Base-by-base conservation (phyloP, 2,329 filamentous ascomycete species). In the Onygenales sp. region DNA sequence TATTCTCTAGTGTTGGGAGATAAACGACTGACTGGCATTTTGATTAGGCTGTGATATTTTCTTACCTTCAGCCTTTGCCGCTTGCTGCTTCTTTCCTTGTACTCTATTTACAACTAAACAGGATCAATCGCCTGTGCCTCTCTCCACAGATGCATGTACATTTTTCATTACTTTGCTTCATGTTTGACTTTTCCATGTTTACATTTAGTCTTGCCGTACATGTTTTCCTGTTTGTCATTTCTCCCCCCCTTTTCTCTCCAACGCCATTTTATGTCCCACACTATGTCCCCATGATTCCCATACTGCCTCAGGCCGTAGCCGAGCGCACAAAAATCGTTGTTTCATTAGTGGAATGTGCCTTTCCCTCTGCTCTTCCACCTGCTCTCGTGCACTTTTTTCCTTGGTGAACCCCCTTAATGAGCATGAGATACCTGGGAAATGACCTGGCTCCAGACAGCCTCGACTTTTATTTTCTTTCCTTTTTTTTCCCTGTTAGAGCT, bases 221-320 rank as follows among this genome's bases (percentile, higher is more conserved):
- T 48, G 13, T 39, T 27, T 47, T 39, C 17, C 42, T 36, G 17
- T 31, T 42, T 7, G 27, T 42, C 13, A n/a, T 35, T 31, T 42
- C 7, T 27, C 11, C 21, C 32, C 17, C 27, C 9, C 32, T 43
- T n/a, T 44, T 11, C 27, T 14, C 43, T 43, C 33, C 39, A n/a
- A 43, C 43, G 54, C 47, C 48, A 45, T 44, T 27, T 21, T 51
- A 45, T 44, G 45, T 53, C 31, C 55, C 54, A 27, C 43, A 56
- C 55, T 52, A 52, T 55, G 46, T 51, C 21, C 21, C 21, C 21
- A 27, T 27, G 21, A 27, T 27, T 27, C 21, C 21, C 21, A 27
- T 27, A 3, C 21, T 27, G 21, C 21, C 21, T 27, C 21, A 27
- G 21, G 21, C 21, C 21, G 21, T 27, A 27, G 21, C 21, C 21